Base-by-base conservation (phyloP, 345 rosid genomes). In the Arabis alpina region DNA sequence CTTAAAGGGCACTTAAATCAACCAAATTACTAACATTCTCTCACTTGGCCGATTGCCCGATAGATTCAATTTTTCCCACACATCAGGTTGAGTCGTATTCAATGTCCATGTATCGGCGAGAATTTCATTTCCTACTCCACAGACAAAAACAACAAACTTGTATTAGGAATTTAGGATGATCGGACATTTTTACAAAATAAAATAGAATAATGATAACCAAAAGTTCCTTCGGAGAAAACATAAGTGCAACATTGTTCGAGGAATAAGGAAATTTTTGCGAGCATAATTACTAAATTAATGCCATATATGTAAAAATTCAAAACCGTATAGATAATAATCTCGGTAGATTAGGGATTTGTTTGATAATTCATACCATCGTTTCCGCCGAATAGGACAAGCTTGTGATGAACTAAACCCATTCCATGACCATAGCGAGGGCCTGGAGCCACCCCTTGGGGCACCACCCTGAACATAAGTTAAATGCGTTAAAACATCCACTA, bases 371-470 rank as follows among this genome's bases (percentile, higher is more conserved):
- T 80, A 90, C 97, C 95, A 55, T 73, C 88, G 76, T 80, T 86
- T n/a, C 97, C 97, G 28, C 91, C 89, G 79, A 90, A 92, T 10
- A 86, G 74, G 40, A 93, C 88, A 50, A 93, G 82, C 77, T 88
- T 80, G 12, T 80, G 86, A 34, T 79, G 81, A 72, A 84, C 92
- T 78, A 88, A 81, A 77, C 80, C 93, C 89, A 93, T 90, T 13
- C 70, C 96, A 83, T 93, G 98, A 47, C 98, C 96, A 55, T 87
- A 90, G 19, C 96, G 91, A 74, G 97, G 97, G 39, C 96, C 89
- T 23, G 96, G 96, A 68, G 88, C 86, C 23, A 19, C 23, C 23
- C 23, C 23, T 19, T 19, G 23, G 23, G 23, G 23, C 78, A 83
- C 82, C 66, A 90, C 90, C 79, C 97, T 93, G 71, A 64, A 70